A percentile compares a stretch with the other conserved stretches of the same genome.
phyloP scores from a whole-genome alignment of 139 green algal species.

The Microglena sp. region DNA sequence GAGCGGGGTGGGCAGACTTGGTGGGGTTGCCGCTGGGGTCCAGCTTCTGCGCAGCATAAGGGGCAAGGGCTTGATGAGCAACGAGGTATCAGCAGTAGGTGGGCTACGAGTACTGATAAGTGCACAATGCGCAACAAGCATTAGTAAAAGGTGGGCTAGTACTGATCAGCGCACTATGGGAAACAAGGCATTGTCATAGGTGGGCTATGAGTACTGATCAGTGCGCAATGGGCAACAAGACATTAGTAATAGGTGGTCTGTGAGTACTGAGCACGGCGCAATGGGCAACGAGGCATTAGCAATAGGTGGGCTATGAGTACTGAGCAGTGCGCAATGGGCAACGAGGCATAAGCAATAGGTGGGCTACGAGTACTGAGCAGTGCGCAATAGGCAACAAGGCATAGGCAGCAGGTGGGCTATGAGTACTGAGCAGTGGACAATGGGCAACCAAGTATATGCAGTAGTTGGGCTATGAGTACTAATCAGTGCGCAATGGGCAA shows the following conservation, averaged over 20 bases:
- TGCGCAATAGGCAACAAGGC: background rate
- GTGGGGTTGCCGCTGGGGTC: constrained; percentile 73
- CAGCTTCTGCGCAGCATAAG: constrained; percentile 55
- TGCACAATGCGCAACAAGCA: background rate
- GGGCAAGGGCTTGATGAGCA: background rate
- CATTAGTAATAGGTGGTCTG: background rate
- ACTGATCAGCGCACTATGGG: background rate
- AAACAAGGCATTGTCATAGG: background rate
- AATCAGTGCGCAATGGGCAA: background rate
- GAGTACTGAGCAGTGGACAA: no score
- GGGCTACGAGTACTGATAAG: background rate
- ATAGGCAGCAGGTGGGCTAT: no score
- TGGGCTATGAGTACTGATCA: background rate
- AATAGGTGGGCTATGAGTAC: background rate
- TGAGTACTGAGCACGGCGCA: no score
- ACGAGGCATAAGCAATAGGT: background rate
- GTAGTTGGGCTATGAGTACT: background rate
- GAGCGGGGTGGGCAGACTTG: constrained; percentile 76
- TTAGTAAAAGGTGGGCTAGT: background rate
- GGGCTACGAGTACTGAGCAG: background rate
- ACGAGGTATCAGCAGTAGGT: background rate
- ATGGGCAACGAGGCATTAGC: background rate
- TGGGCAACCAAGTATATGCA: background rate
- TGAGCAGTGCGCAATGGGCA: background rate
- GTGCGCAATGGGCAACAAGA: background rate